Conservation (phyloP, 768 basidiomycete genomes). For the Psilocybe cubensis region DNA sequence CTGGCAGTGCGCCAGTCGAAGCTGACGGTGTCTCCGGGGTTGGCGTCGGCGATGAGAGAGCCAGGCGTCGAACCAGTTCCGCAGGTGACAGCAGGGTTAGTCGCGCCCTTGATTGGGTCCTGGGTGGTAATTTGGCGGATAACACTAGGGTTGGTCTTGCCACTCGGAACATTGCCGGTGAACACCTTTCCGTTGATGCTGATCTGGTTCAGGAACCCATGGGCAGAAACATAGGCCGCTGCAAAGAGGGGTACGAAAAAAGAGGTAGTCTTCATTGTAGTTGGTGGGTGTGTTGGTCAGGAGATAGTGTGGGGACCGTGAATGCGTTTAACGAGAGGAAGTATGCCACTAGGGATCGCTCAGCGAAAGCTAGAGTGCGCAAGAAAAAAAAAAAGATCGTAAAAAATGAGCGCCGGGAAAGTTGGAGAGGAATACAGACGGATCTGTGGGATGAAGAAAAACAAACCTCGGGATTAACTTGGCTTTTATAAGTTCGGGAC, state of each 20-base stretch:
- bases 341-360: slow-evolving; percentile 16
- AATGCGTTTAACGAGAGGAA: neutral
- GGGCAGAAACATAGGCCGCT: slow-evolving; percentile 43
- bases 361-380: slow-evolving; percentile 16
- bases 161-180: slow-evolving; percentile 37
- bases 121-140: slow-evolving; percentile 43
- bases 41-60: slow-evolving; percentile 52
- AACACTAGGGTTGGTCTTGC: slow-evolving; percentile 26
- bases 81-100: slow-evolving; percentile 59
- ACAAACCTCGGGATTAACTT: slow-evolving; percentile 7
- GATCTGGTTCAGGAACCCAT: slow-evolving; percentile 44
- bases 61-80: slow-evolving; percentile 57
- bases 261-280: slow-evolving; percentile 13
- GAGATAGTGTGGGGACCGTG: neutral
- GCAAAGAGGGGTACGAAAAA: slow-evolving; percentile 35
- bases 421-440: slow-evolving; percentile 7
- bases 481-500: slow-evolving; percentile 9
- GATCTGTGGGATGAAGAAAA: slow-evolving; percentile 8
- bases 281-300: neutral
- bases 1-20: slow-evolving; percentile 62
- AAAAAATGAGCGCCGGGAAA: slow-evolving; percentile 9
- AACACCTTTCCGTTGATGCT: slow-evolving; percentile 43
- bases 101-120: slow-evolving; percentile 55
- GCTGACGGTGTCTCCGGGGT: slow-evolving; percentile 57
- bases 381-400: slow-evolving; percentile 9